Conservation (phyloP, 257 asterid species). For the Nicotiana tabacum region DNA sequence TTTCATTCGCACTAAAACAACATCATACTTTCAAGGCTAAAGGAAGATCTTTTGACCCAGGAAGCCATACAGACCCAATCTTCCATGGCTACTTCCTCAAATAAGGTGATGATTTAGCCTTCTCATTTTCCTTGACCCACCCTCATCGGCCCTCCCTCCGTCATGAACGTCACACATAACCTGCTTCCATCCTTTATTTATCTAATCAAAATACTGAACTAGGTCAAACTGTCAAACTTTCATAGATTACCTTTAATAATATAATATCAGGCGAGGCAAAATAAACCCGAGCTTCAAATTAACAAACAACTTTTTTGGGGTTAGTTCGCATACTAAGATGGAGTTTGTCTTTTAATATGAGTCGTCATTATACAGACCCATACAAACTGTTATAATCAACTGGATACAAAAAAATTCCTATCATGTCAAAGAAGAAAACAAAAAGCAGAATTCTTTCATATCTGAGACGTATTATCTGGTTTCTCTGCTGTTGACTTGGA, state of each 20-base stretch:
- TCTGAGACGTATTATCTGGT: not conserved
- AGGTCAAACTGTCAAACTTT: not conserved
- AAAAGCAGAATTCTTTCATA: not conserved
- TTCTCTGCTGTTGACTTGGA: not conserved
- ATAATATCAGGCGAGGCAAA: not conserved
- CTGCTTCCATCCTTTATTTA: not conserved
- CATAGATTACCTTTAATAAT: not conserved
- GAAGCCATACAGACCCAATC: no score
- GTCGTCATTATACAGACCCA: not conserved
- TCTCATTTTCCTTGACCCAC: no score
- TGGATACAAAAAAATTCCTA: not conserved
- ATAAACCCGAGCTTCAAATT: not conserved
- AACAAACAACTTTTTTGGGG: not conserved
- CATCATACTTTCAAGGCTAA: no score
- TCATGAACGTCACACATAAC: not conserved
- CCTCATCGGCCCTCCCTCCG: no score
- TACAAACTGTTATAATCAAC: not conserved
- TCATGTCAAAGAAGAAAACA: not conserved
- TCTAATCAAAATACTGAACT: not conserved
- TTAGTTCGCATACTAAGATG: not conserved
- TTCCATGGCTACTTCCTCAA: no score
- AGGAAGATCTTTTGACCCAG: no score
- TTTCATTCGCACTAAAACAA: no score
- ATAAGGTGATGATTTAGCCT: no score
- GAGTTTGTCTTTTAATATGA: not conserved